Evolutionary conservation across 257 asterid genomes (phyloP), one percentile per base, ranked within the genome.

Genomic region (Handroanthus guayacan): DNA sequence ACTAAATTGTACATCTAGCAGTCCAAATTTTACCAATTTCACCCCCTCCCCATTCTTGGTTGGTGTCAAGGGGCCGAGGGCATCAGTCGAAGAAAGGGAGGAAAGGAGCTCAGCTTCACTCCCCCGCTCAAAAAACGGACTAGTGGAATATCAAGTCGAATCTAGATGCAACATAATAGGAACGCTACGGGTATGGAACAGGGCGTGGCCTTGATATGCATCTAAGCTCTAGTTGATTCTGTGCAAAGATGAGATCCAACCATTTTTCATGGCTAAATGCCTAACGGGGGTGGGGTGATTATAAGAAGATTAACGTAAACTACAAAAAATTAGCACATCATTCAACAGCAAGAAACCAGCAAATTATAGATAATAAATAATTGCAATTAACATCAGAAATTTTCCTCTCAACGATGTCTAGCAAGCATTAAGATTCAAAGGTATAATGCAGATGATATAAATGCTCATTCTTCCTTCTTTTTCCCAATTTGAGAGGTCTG

Each of bases 401-500:
- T 14, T 50, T 14, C 45, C n/a, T 51, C 74, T 56, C 75, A 82
- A 63, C 48, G 58, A 56, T 55, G 47, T 38, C 0, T 8, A 72
- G 64, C 67, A 72, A 63, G 38, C 67, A 77, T 20, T 66, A 45
- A 65, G 38, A 51, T 63, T 63, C 44, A 75, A 41, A 5, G 8
- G 25, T 74, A 37, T 9, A 70, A 75, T 58, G 20, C 56, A 50
- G 67, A 14, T 20, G 60, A 47, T 41, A 60, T 45, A n/a, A 62
- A 69, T 20, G 75, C 72, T 54, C 45, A 48, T 39, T 64, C 60
- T 69, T 48, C 65, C 63, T 36, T 56, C 16, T 44, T 66, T 60
- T 69, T 58, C 67, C 18, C 45, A 67, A 63, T 56, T 71, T 73
- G 76, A 62, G 45, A 62, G 13, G 81, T 17, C 60, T 47, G 55